A percentile compares a stretch with the other conserved stretches of the same genome.
phyloP scores from a whole-genome alignment of 257 asterid species.

The Fraxinus americana region DNA sequence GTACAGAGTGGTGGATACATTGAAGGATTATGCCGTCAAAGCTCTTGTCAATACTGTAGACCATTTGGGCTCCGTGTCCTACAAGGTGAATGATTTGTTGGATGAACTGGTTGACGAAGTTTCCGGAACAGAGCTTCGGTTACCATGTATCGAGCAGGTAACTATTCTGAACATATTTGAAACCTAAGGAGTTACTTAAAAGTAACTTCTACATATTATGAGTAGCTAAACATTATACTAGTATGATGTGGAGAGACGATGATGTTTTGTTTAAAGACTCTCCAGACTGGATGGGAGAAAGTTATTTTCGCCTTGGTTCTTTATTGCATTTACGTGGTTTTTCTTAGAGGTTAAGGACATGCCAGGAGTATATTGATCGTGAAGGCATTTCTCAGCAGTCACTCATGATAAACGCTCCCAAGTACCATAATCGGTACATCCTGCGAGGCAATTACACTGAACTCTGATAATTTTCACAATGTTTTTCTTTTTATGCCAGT shows the following conservation, averaged over 20 bases:
- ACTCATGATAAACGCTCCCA: conserved; percentile 40
- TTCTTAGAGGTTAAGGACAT: conserved; percentile 47
- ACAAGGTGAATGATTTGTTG: conserved; percentile 64
- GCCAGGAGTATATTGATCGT: conserved; percentile 37
- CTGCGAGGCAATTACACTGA: conserved; percentile 47
- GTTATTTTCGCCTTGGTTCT: too few species aligned
- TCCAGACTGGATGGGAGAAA: too few species aligned
- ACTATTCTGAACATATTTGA: not conserved
- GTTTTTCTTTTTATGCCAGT: not conserved
- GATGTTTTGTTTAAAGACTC: too few species aligned
- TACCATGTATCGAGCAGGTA: conserved; percentile 74
- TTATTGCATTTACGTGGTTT: conserved; percentile 6
- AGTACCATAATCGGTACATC: conserved; percentile 54
- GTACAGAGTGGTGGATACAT: conserved; percentile 63
- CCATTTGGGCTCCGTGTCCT: conserved; percentile 83
- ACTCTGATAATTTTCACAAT: not conserved
- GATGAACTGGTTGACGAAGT: conserved; percentile 64
- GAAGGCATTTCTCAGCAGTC: conserved; percentile 51
- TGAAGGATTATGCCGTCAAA: conserved; percentile 67
- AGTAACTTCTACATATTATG: not conserved
- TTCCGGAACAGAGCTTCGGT: conserved; percentile 46
- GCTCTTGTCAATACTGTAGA: conserved; percentile 83
- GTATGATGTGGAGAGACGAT: too few species aligned
- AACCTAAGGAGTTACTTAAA: not conserved
- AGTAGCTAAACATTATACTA: too few species aligned